phyloP scores from a whole-genome alignment of 2,329 filamentous ascomycete genomes.

The Penicillium sp. region DNA sequence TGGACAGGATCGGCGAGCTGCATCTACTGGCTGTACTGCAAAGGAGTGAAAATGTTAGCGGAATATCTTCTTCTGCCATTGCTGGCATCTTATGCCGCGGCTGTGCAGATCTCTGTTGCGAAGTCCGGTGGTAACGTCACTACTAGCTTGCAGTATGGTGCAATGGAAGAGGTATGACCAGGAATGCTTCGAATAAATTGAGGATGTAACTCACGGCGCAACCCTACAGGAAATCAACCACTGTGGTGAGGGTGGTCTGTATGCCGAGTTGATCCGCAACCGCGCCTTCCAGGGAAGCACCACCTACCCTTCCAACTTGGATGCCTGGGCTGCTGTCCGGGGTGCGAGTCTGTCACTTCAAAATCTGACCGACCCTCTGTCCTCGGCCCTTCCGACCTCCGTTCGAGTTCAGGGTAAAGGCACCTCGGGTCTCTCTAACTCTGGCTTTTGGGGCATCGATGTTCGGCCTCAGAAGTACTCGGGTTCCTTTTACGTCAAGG shows the following conservation, averaged over 20 bases:
- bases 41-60: conserved; percentile 18
- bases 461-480: conserved; percentile 52
- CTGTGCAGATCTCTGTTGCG: conserved; percentile 31
- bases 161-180: conserved; percentile 32
- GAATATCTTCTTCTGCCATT: conserved; percentile 27
- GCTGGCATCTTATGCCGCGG: conserved; percentile 27
- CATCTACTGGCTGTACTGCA: conserved; percentile 1
- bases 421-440: conserved; percentile 51
- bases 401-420: conserved; percentile 46
- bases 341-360: conserved; percentile 38
- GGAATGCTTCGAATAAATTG: not conserved
- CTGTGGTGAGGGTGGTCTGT: conserved; percentile 37
- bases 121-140: conserved; percentile 34
- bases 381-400: conserved; percentile 47
- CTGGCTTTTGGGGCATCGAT: conserved; percentile 56
- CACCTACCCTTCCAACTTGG: conserved; percentile 32
- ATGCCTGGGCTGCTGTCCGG: conserved; percentile 34
- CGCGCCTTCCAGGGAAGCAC: conserved; percentile 37
- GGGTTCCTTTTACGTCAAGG: conserved; percentile 53
- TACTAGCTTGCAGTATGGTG: conserved; percentile 31
- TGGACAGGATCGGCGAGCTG: conserved; percentile 12
- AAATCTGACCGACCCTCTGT: conserved; percentile 44
- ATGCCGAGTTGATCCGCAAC: conserved; percentile 38
- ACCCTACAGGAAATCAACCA: conserved; percentile 33
- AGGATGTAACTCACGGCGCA: not conserved